Conservation (phyloP, 1,284 basidiomycete species). For the Rhodotorula sp. region DNA sequence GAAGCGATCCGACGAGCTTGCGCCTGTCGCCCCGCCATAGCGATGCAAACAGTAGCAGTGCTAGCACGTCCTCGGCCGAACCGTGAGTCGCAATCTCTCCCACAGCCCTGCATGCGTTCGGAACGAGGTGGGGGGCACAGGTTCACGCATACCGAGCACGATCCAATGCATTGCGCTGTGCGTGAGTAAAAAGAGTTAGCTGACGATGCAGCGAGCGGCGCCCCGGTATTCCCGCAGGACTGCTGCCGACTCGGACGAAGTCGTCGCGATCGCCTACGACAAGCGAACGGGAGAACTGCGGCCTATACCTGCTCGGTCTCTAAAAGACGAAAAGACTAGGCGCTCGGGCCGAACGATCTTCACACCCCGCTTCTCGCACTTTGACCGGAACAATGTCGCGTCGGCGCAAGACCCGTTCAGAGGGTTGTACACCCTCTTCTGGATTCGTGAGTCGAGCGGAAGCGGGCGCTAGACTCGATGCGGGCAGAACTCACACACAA, state of each 20-base stretch:
- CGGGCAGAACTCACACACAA: background rate
- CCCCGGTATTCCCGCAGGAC: conserved; percentile 10
- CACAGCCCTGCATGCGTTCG: no score
- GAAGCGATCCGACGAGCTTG: background rate
- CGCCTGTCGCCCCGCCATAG: background rate
- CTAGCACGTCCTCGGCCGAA: no score
- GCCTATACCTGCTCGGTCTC: conserved; percentile 23
- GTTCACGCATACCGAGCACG: background rate
- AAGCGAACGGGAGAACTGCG: conserved; percentile 12
- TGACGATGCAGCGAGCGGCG: background rate
- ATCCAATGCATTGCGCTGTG: background rate
- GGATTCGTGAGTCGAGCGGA: conserved; percentile 51
- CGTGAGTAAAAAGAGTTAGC: background rate
- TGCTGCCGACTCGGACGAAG: conserved; percentile 7
- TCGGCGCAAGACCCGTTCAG: conserved; percentile 80
- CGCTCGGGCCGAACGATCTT: conserved; percentile 56
- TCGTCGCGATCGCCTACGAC: conserved; percentile 8
- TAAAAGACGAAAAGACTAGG: conserved; percentile 13
- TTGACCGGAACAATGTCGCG: conserved; percentile 73
- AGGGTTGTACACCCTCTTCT: conserved; percentile 91
- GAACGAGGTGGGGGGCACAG: no score
- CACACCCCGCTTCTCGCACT: conserved; percentile 73
- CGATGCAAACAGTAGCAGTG: no score
- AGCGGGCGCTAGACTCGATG: background rate
- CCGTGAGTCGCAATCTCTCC: no score